Percentiles rank a stretch among this genome's conserved stretches.
These are phyloP conservation scores for Hericium erinaceus DNA, from an alignment of 768 basidiomycete species.

Conservation along the genomic window DNA sequence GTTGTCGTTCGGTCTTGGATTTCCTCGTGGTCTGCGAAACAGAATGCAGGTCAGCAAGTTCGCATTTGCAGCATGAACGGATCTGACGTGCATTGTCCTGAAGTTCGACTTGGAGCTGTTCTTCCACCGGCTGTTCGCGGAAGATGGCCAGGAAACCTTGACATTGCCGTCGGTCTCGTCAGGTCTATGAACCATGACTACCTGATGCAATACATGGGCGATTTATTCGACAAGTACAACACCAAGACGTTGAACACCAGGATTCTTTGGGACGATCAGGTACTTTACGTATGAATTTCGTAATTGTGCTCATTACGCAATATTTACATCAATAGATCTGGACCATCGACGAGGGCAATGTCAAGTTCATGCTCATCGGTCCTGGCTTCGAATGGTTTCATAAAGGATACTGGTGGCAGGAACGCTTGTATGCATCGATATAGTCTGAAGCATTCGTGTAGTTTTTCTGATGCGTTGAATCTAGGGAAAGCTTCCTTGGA, in stretches of 20 bases:
- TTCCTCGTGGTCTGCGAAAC: no score
- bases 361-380: constrained; percentile 50
- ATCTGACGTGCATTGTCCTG: no score
- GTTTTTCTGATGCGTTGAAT: neutral
- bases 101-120: constrained; percentile 32
- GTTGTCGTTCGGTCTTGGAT: no score
- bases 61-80: no score
- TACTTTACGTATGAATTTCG: constrained; percentile 19
- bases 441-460: neutral
- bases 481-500: constrained; percentile 49
- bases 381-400: constrained; percentile 59
- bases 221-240: constrained; percentile 62
- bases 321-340: constrained; percentile 40
- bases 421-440: constrained; percentile 43
- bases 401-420: constrained; percentile 55
- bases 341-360: constrained; percentile 64
- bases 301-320: neutral
- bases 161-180: constrained; percentile 50
- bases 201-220: constrained; percentile 52
- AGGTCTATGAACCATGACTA: constrained; percentile 50
- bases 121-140: constrained; percentile 51
- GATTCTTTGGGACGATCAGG: constrained; percentile 62
- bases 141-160: constrained; percentile 71
- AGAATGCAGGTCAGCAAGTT: no score
- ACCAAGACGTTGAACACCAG: constrained; percentile 62